Base-by-base conservation (phyloP, 495 filamentous ascomycete species). In the Penicillium lividum region DNA sequence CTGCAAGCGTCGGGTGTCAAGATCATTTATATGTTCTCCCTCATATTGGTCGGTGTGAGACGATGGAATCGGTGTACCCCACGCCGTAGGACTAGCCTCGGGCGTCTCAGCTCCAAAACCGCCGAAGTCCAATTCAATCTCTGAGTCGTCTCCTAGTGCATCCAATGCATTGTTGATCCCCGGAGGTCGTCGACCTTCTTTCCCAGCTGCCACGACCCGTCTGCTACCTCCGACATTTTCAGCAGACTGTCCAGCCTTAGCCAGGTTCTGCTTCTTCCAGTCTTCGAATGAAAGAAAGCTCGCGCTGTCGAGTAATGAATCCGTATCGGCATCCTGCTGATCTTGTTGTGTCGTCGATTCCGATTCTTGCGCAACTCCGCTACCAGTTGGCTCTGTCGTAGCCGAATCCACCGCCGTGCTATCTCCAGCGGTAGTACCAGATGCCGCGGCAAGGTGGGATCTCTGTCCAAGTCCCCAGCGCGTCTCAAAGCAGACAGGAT, bases 201-300 rank as follows among this genome's bases (percentile, higher is more conserved):
- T 72, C 4, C 70, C 69, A 27, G 68, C 63, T 8, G 68, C 78
- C 38, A 72, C 78, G 56, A 63, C 63, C 1, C 68, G 71, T 53
- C 74, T 61, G 44, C 64, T 69, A 13, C 71, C 69, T 30, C 85
- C 88, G 29, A 92, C 80, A 62, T 88, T 83, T 55, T 94, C 86
- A 8, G 84, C 85, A 22, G 92, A 92, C 66, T 95, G 93, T 3
- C 91, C 94, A 4, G 84, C 87, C 66, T 90, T 91, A 34, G 86
- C 91, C 11, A 97, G 77, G 71, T 96, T 97, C 78, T 93, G 90
- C 66, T 89, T 90, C 75, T 95, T 97, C 94, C 94, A 98, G 62
- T 98, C 93, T 67, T 97, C 94, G 64, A 98, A 98, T 0, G 94
- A 97, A 51, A 98, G 88, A 68, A 98, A 98, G 31, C 91, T 87